phyloP scores from a whole-genome alignment of 1,284 basidiomycete species.

The Agaricales sp. region DNA sequence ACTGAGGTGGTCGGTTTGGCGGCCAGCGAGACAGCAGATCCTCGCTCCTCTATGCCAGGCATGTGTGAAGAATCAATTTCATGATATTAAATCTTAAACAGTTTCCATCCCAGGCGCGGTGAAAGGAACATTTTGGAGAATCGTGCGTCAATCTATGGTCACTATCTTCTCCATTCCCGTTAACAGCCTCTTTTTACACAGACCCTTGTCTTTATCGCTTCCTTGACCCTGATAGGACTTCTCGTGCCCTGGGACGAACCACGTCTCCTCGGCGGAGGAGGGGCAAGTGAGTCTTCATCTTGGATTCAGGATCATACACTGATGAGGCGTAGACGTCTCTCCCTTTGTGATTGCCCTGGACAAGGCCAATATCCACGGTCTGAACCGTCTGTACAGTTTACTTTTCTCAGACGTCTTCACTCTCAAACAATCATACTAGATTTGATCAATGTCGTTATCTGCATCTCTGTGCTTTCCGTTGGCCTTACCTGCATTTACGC shows the following conservation, averaged over 20 bases:
- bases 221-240: conserved; percentile 24
- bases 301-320: background rate
- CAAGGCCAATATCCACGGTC: conserved; percentile 44
- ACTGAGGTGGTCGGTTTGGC: conserved; percentile 64
- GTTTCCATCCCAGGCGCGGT: conserved; percentile 19
- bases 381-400: conserved; percentile 41
- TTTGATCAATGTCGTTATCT: conserved; percentile 62
- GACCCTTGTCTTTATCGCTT: conserved; percentile 32
- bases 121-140: conserved; percentile 38
- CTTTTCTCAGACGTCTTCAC: background rate
- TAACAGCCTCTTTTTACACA: conserved; percentile 11
- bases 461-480: conserved; percentile 63
- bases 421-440: conserved; percentile 15
- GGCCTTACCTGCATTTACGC: conserved; percentile 62
- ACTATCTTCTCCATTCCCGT: conserved; percentile 3
- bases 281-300: conserved; percentile 17
- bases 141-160: conserved; percentile 18
- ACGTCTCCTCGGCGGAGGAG: conserved; percentile 28
- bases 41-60: conserved; percentile 47
- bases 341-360: conserved; percentile 58
- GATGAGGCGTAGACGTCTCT: conserved; percentile 27
- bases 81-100: background rate
- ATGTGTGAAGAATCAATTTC: background rate
- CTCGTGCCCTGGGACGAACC: conserved; percentile 46
- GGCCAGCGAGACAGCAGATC: conserved; percentile 49